Conservation (phyloP, 495 filamentous ascomycete species). For the Lophiotrema nucula region DNA sequence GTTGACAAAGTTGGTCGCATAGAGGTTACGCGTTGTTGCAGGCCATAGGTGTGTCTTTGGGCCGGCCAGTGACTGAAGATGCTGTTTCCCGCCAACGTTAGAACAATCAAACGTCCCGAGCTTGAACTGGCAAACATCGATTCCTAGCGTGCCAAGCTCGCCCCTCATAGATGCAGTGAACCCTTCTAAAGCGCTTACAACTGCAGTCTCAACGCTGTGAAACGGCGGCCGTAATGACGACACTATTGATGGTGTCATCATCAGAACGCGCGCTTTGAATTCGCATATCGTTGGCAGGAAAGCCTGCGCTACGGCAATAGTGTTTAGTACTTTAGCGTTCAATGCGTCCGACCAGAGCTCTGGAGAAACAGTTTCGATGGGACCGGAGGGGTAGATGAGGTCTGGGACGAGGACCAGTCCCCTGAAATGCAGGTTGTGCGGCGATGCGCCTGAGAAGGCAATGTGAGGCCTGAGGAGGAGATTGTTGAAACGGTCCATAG, state of each 20-base stretch:
- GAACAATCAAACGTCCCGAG: conserved; percentile 81
- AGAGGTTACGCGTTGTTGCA: conserved; percentile 27
- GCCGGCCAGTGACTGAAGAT: conserved; percentile 36
- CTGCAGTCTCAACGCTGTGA: conserved; percentile 76
- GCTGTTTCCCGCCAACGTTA: conserved; percentile 41
- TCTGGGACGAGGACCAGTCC: conserved; percentile 77
- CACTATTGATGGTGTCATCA: conserved; percentile 83
- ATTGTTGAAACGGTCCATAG: conserved; percentile 63
- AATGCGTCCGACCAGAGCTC: conserved; percentile 83
- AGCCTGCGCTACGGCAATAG: conserved; percentile 78
- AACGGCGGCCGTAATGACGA: conserved; percentile 79
- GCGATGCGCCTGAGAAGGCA: conserved; percentile 67
- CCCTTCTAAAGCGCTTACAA: conserved; percentile 74
- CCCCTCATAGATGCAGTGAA: conserved; percentile 72
- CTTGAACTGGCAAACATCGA: conserved; percentile 78
- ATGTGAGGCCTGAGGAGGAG: conserved; percentile 70
- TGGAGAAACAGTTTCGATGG: conserved; percentile 77
- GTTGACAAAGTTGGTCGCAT: conserved; percentile 53
- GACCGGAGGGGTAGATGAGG: conserved; percentile 67
- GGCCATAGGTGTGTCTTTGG: conserved; percentile 35
- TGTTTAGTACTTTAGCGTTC: conserved; percentile 88
- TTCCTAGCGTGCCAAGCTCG: conserved; percentile 69
- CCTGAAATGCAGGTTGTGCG: conserved; percentile 70
- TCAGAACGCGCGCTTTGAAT: conserved; percentile 57
- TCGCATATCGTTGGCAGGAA: conserved; percentile 79